Evolutionary conservation across 148 eudicot genomes (phyloP).

Genomic region (Rhododendron vialii): DNA sequence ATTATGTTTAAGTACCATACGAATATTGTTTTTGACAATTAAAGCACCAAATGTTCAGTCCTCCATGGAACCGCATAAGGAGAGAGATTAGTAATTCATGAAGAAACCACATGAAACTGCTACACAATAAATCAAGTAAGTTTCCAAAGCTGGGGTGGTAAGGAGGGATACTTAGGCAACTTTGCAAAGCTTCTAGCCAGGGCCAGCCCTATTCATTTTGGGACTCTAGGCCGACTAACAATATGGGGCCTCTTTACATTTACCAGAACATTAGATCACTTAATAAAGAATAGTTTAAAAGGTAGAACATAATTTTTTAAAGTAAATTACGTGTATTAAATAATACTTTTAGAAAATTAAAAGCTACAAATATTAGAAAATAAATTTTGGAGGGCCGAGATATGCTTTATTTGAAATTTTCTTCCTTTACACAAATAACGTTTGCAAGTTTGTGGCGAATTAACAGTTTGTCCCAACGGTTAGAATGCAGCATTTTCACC

Average conservation of each 20-base stretch:
- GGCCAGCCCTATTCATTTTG: neutral
- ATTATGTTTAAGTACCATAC: neutral
- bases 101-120: neutral
- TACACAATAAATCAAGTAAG: neutral
- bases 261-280: neutral
- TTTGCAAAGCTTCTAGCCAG: neutral
- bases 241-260: neutral
- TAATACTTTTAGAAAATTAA: neutral
- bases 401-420: neutral
- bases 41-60: neutral
- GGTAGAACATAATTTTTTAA: neutral
- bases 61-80: neutral
- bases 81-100: neutral
- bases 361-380: neutral
- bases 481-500: constrained; percentile 3
- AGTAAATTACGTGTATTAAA: neutral
- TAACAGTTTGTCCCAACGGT: neutral
- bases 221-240: neutral
- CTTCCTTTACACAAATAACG: neutral
- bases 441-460: neutral
- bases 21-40: neutral
- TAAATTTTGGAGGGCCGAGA: neutral
- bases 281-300: neutral
- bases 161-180: neutral
- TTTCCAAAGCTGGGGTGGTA: neutral